Percentiles rank a stretch among this genome's conserved stretches.
These are phyloP conservation scores for Nakazawaea peltata DNA, from an alignment of 805 yeast species.

Conservation along the genomic window DNA sequence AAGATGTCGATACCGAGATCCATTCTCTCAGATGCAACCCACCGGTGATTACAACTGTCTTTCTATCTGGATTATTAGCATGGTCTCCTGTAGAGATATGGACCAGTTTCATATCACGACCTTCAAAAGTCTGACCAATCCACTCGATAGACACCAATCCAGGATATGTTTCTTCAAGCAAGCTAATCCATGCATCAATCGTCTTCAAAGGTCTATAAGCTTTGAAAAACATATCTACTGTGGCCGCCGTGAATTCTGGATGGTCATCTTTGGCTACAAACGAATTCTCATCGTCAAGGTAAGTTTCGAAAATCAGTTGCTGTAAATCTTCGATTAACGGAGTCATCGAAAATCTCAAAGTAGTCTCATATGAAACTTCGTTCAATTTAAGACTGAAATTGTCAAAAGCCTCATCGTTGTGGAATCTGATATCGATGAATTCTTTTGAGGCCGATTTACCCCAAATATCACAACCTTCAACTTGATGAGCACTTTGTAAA, in stretches of 20 bases:
- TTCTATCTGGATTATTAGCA: constrained; percentile 26
- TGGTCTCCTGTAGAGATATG: constrained; percentile 45
- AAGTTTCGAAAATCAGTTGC: constrained; percentile 47
- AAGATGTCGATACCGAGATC: constrained; percentile 66
- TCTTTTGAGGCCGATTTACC: constrained; percentile 28
- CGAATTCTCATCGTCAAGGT: constrained; percentile 11
- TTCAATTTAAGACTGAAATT: constrained; percentile 11
- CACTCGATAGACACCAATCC: constrained; percentile 52
- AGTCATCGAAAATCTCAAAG: constrained; percentile 20
- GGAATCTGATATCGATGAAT: constrained; percentile 39
- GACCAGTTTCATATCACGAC: constrained; percentile 59
- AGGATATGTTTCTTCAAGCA: constrained; percentile 55
- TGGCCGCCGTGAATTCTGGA: constrained; percentile 11
- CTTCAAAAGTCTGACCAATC: constrained; percentile 73
- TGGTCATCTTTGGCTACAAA: background rate
- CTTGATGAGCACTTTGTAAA: constrained; percentile 15
- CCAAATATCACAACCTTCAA: constrained; percentile 35
- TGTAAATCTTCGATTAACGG: constrained; percentile 50
- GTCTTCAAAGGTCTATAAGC: constrained; percentile 62
- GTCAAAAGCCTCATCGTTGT: constrained; percentile 14
- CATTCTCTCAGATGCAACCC: constrained; percentile 91
- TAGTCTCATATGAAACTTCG: background rate
- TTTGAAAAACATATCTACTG: constrained; percentile 53
- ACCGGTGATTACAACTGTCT: constrained; percentile 70
- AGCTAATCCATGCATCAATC: constrained; percentile 65